Base-by-base conservation (phyloP, 306 rosid species). In the Potentilla sterilis region DNA sequence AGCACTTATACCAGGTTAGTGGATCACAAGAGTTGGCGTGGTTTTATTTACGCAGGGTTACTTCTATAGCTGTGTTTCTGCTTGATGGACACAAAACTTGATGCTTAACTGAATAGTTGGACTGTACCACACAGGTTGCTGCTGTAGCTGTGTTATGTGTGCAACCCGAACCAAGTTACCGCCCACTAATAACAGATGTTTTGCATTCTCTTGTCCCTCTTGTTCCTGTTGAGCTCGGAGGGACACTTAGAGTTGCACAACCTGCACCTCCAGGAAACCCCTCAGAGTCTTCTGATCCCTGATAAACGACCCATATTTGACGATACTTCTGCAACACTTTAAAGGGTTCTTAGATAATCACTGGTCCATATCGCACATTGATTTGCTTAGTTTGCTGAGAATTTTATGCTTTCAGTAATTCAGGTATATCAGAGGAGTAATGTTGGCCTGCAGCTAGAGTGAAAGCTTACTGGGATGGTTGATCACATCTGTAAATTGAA, bases 131-230 rank as follows among this genome's bases (percentile, higher is more conserved):
- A 75, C 76, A 95, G 97, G 97, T 90, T 72, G 97, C 99, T 72
- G 99, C 97, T 35, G 97, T 95, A 2, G 98, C 98, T 7, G 97
- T 95, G 88, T 65, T 95, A 21, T 95, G 98, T 51, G 97, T 95
- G 77, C 98, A 95, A 80, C 96, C 98, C 6, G 98, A 95, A 64
- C 97, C 97, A 1, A 87, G 97, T 81, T 95, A 95, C 73, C 91
- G 97, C 0, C 99, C 97, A 0, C 75, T 95, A 64, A 95, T 95
- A 63, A 89, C 91, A 5, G 97, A 95, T 75, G 97, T 95, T 69
- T 80, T 95, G 54, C 99, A 95, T 74, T 92, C 99, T 2, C 99
- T 95, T 19, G 54, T 89, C 64, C 99, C 99, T 75, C 93, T 95
- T 49, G 96, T 95, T 69, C 97, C 96, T 0, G 74, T 83, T 18